A percentile compares a stretch with the other conserved stretches of the same genome.
These are phyloP conservation scores for Clonostachys solani DNA, from an alignment of 2,329 filamentous ascomycete genomes.

Conservation along the genomic window DNA sequence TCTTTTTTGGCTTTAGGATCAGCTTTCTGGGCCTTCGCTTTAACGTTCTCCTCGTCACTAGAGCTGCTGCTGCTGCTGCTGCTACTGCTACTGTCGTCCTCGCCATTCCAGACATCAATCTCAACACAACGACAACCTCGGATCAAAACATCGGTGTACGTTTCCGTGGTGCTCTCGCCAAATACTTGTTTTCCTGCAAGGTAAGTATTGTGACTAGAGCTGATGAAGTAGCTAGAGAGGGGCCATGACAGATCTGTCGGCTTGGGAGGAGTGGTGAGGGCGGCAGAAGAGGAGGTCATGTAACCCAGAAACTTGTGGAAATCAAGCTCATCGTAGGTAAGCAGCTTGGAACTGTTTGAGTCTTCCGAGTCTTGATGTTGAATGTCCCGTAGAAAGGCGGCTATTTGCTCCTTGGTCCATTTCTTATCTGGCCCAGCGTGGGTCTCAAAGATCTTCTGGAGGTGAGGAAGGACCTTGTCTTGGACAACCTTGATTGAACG, in stretches of 20 bases:
- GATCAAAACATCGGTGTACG: slow-evolving; percentile 79
- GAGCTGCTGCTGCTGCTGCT: slow-evolving; percentile 29
- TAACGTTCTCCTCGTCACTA: slow-evolving; percentile 43
- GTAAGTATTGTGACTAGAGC: slow-evolving; percentile 94
- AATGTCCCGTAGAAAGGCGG: slow-evolving; percentile 38
- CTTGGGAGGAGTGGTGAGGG: slow-evolving; percentile 31
- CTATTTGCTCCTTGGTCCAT: slow-evolving; percentile 41
- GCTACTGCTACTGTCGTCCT: slow-evolving; percentile 61
- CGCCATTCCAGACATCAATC: slow-evolving; percentile 93
- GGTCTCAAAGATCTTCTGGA: slow-evolving; percentile 40
- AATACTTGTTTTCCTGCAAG: slow-evolving; percentile 84
- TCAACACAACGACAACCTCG: slow-evolving; percentile 88
- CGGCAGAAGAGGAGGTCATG: slow-evolving; percentile 46
- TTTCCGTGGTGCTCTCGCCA: slow-evolving; percentile 80
- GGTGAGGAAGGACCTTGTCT: slow-evolving; percentile 30
- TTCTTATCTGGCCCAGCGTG: slow-evolving; percentile 33
- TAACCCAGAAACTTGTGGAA: slow-evolving; percentile 47
- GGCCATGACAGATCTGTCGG: slow-evolving; percentile 63
- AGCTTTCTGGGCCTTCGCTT: slow-evolving; percentile 41
- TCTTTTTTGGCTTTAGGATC: slow-evolving; percentile 55
- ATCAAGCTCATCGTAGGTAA: slow-evolving; percentile 26
- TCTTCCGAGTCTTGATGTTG: slow-evolving; percentile 32
- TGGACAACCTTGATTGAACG: slow-evolving; percentile 35
- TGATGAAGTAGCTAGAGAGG: slow-evolving; percentile 88
- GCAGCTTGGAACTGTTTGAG: slow-evolving; percentile 4